A percentile compares a stretch with the other conserved stretches of the same genome.
Conservation (phyloP, 2,329 filamentous ascomycete species). For the Pseudomassariella vexata region DNA sequence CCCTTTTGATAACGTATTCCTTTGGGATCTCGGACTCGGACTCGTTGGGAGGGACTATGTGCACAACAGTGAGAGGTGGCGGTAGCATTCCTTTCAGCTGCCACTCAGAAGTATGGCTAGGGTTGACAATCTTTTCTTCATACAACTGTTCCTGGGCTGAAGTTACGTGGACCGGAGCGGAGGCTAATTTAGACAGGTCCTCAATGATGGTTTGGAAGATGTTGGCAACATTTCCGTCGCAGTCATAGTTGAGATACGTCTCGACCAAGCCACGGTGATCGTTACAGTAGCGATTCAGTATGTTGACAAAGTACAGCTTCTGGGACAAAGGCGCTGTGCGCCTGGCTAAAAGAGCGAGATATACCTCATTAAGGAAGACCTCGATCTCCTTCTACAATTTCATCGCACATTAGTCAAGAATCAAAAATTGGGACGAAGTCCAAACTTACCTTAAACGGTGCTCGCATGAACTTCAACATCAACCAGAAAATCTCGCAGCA, state of each 20-base stretch:
- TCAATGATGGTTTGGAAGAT: slow-evolving; percentile 95
- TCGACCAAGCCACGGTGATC: slow-evolving; percentile 89
- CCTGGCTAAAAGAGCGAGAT: slow-evolving; percentile 84
- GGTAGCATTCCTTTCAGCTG: slow-evolving; percentile 80
- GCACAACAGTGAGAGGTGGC: slow-evolving; percentile 76
- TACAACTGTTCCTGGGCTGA: slow-evolving; percentile 78
- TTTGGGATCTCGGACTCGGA: slow-evolving; percentile 69
- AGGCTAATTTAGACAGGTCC: slow-evolving; percentile 83
- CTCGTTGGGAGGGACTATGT: slow-evolving; percentile 57
- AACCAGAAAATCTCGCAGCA: slow-evolving; percentile 98
- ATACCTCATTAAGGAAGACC: slow-evolving; percentile 96
- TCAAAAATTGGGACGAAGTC: background rate
- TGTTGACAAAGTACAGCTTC: slow-evolving; percentile 84
- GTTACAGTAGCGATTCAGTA: slow-evolving; percentile 76
- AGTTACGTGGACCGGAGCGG: slow-evolving; percentile 68
- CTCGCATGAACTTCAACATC: slow-evolving; percentile 88
- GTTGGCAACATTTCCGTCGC: slow-evolving; percentile 91
- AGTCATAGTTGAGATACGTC: slow-evolving; percentile 97
- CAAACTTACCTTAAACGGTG: slow-evolving; percentile 76
- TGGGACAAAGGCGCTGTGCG: slow-evolving; percentile 81
- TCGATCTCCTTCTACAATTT: slow-evolving; percentile 79
- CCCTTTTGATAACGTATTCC: slow-evolving; percentile 87
- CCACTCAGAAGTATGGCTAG: slow-evolving; percentile 66
- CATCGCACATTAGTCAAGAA: slow-evolving; percentile 17
- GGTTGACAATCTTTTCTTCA: slow-evolving; percentile 67